These are phyloP conservation scores for Phytopythium sindhum DNA, from an alignment of 352 stramenopile genomes.

Conservation along the genomic window DNA sequence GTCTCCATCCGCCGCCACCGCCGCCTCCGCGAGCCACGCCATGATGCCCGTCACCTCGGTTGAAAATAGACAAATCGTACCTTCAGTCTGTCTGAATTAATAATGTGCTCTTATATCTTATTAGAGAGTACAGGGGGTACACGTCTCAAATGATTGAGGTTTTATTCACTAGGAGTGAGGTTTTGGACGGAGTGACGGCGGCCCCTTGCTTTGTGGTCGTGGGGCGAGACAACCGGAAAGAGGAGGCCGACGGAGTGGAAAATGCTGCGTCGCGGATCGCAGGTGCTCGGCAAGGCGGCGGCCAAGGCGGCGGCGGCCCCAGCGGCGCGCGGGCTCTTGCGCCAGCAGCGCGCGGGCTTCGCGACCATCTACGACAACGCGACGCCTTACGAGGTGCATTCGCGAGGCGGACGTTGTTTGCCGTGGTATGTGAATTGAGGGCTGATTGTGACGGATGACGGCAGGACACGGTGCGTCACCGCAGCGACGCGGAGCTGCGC, in stretches of 20 bases:
- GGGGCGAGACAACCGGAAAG: conserved; percentile 3
- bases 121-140: too few species aligned
- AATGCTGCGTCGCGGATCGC: conserved; percentile 49
- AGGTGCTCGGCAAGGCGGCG: conserved; percentile 15
- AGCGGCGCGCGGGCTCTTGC: conserved; percentile 9
- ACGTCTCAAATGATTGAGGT: too few species aligned
- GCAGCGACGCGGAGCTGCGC: conserved; percentile 87
- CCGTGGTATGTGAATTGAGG: not conserved
- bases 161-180: too few species aligned
- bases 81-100: not conserved
- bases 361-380: conserved; percentile 69
- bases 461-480: conserved; percentile 79
- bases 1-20: conserved; percentile 2
- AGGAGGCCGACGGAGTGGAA: conserved; percentile 7
- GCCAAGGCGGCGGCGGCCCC: conserved; percentile 20
- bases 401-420: too few species aligned
- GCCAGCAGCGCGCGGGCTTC: conserved; percentile 42
- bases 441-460: not conserved
- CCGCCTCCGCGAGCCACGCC: conserved; percentile 15
- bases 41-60: not conserved
- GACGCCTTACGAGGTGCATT: conserved; percentile 55
- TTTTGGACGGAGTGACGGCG: too few species aligned
- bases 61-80: too few species aligned
- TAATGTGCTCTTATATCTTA: too few species aligned
- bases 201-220: not conserved